These are phyloP conservation scores for Penicillium griseofulvum DNA, from an alignment of 2,329 filamentous ascomycete genomes.

Conservation along the genomic window DNA sequence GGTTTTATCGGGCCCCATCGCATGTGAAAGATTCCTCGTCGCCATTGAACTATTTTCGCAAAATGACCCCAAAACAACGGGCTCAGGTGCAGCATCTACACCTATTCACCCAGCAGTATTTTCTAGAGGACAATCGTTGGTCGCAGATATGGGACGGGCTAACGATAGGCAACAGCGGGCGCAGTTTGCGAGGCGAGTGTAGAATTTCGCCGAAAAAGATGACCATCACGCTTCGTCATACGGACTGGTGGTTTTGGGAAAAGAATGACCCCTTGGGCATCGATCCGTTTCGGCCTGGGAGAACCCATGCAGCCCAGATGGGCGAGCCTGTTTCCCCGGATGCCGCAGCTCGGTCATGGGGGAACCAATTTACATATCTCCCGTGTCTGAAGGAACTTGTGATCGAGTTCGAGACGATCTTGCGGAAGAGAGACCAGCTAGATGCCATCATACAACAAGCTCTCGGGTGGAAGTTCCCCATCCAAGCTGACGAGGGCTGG, in stretches of 20 bases:
- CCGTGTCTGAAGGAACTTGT: conserved; percentile 21
- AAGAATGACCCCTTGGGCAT: conserved; percentile 25
- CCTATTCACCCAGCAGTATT: conserved; percentile 29
- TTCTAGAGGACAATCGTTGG: conserved; percentile 11
- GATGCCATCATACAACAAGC: conserved; percentile 24
- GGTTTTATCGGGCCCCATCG: conserved; percentile 24
- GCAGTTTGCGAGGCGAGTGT: conserved; percentile 13
- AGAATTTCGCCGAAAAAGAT: conserved; percentile 17
- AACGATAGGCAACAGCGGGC: not conserved
- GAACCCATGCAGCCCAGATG: not conserved
- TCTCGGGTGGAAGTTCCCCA: conserved; percentile 20
- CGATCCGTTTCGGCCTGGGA: conserved; percentile 25
- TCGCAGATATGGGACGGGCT: not conserved
- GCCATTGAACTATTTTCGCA: conserved; percentile 15
- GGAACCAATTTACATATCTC: conserved; percentile 10
- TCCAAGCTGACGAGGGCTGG: not conserved
- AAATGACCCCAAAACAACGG: conserved; percentile 22
- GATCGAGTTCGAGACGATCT: conserved; percentile 30
- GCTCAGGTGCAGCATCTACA: conserved; percentile 20
- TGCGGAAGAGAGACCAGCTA: conserved; percentile 24
- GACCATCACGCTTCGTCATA: conserved; percentile 27
- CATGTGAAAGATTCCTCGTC: conserved; percentile 14
- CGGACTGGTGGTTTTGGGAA: conserved; percentile 33
- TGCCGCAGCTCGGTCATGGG: not conserved
- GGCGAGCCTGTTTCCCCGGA: not conserved